Evolutionary conservation across 257 asterid genomes (phyloP).

Genomic region (Solanum medicagineum): DNA sequence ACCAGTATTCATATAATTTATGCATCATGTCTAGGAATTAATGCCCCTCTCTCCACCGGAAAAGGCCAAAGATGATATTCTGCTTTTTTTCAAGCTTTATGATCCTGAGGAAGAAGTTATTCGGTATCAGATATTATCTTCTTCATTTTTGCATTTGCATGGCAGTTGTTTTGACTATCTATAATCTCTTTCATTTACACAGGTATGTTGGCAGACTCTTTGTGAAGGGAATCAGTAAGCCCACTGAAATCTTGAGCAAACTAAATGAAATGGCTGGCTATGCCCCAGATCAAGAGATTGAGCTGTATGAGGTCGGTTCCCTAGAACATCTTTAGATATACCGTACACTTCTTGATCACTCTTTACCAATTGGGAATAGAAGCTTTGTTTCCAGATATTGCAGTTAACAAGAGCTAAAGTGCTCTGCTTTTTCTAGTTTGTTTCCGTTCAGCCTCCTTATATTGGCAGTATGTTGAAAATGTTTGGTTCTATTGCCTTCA

Average conservation of each 20-base stretch:
- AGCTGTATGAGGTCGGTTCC: slow-evolving; percentile 71
- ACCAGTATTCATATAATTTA: neutral
- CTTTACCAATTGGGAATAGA: neutral
- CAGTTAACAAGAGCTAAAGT: neutral
- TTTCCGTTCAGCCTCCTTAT: neutral
- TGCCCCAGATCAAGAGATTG: slow-evolving; percentile 80
- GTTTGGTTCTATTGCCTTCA: neutral
- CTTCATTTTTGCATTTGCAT: neutral
- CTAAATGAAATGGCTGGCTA: slow-evolving; percentile 87
- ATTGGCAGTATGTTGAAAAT: neutral
- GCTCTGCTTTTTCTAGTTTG: neutral
- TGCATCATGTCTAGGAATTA: slow-evolving; percentile 38
- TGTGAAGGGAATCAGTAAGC: slow-evolving; percentile 63
- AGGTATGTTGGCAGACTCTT: slow-evolving; percentile 81
- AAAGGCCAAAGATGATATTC: slow-evolving; percentile 23
- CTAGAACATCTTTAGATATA: neutral
- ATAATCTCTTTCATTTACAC: neutral
- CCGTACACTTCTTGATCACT: neutral
- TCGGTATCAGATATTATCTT: slow-evolving; percentile 29
- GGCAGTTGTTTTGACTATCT: neutral
- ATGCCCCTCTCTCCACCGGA: slow-evolving; percentile 58
- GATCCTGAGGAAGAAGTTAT: slow-evolving; percentile 82
- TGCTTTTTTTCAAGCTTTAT: neutral
- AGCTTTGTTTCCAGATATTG: neutral
- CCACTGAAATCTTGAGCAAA: slow-evolving; percentile 48